Conservation (phyloP, 2,329 filamentous ascomycete species). For the Trichoderma endophyticum region DNA sequence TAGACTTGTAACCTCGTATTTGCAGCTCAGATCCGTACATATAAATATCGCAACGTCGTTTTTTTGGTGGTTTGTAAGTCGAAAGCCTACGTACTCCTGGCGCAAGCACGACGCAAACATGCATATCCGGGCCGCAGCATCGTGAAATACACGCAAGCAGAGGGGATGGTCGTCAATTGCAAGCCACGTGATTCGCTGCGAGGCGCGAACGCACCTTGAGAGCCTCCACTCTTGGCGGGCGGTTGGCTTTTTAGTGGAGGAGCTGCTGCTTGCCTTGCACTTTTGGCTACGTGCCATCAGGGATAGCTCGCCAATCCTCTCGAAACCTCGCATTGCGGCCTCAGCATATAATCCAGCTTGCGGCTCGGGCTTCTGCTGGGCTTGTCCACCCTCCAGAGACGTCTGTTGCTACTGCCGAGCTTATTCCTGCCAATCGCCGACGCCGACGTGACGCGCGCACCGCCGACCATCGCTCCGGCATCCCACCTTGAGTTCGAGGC, state of each 20-base stretch:
- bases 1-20: slow-evolving; percentile 14
- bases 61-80: background rate
- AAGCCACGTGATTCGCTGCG: slow-evolving; percentile 17
- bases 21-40: slow-evolving; percentile 2
- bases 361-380: background rate
- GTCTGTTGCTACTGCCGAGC: background rate
- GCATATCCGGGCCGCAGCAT: slow-evolving; percentile 3
- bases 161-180: slow-evolving; percentile 7
- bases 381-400: background rate
- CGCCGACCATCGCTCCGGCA: background rate
- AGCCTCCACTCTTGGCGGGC: slow-evolving; percentile 14
- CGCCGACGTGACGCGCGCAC: slow-evolving; percentile 7
- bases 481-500: background rate
- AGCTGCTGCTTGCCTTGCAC: slow-evolving; percentile 11
- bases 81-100: background rate
- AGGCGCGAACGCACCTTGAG: slow-evolving; percentile 42
- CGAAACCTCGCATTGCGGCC: background rate
- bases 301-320: slow-evolving; percentile 6
- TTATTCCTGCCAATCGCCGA: background rate
- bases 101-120: background rate
- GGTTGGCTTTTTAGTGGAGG: slow-evolving; percentile 17
- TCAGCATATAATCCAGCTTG: slow-evolving; percentile 1
- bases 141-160: slow-evolving; percentile 7
- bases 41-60: slow-evolving; percentile 11
- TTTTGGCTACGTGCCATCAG: slow-evolving; percentile 17